Evolutionary conservation across 805 yeast species (phyloP).

Genomic region (Candida orba): DNA sequence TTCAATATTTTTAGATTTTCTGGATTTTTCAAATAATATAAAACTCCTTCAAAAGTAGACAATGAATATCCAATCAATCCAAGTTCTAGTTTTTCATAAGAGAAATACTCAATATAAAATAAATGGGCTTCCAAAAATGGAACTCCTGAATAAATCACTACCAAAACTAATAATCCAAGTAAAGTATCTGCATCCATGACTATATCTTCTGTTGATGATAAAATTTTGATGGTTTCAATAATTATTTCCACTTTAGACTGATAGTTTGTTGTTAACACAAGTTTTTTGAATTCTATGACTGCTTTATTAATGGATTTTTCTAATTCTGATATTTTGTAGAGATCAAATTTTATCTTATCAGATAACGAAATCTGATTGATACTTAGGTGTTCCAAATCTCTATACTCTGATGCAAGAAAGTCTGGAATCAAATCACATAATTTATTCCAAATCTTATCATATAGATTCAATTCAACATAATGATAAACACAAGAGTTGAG

Average conservation of each 20-base stretch:
- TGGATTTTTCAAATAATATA: conserved; percentile 48
- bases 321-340: conserved; percentile 23
- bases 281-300: conserved; percentile 40
- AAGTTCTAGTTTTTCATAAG: conserved; percentile 36
- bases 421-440: conserved; percentile 24
- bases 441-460: conserved; percentile 57
- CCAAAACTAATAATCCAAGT: conserved; percentile 64
- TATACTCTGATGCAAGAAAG: conserved; percentile 17
- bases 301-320: conserved; percentile 47
- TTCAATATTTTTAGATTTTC: conserved; percentile 32
- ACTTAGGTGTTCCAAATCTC: conserved; percentile 24
- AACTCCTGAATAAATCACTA: conserved; percentile 56
- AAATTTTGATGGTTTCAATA: conserved; percentile 40
- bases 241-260: conserved; percentile 42
- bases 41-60: conserved; percentile 78
- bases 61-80: conserved; percentile 73
- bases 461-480: conserved; percentile 65
- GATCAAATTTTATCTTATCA: conserved; percentile 20
- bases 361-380: conserved; percentile 38
- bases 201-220: conserved; percentile 33
- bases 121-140: conserved; percentile 55
- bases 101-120: conserved; percentile 56
- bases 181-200: conserved; percentile 76
- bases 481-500: conserved; percentile 51
- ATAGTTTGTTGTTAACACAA: conserved; percentile 41